Base-by-base conservation (phyloP, 805 yeast genomes). In the Kregervanrija delftensis region DNA sequence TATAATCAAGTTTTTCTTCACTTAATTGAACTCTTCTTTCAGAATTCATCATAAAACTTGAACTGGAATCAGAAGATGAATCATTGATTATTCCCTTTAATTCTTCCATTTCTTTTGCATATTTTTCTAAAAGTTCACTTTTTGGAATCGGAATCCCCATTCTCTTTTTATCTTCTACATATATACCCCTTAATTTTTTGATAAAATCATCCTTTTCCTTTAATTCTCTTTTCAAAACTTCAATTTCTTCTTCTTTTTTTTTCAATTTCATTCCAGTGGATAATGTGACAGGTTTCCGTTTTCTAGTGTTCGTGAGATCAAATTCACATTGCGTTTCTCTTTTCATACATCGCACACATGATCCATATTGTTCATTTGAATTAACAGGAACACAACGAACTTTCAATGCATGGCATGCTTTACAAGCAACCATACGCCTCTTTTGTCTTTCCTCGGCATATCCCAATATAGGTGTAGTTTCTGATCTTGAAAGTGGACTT, bases 381-480 rank as follows among this genome's bases (percentile, higher is more conserved):
- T 81, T 81, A 1, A 82, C 69, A 0, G 96, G 93, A 8, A 83
- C 78, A 63, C 97, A 89, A 53, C 83, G 79, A 32, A 89, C 96
- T 58, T 89, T 89, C 41, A 87, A 71, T 0, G 85, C 61, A 55
- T 91, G 95, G 58, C 97, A 89, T n/a, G 77, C 68, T 50, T 74
- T 77, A 59, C 86, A 81, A 1, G 86, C 86, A 11, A 76, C 79
- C 0, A 81, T 63, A 40, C 80, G 54, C 44, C 79, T 57, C 39
- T 56, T 56, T 17, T 40, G 22, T 11, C 41, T 49, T 30, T 17
- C 40, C 15, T 33, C 33, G 5, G 28, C 4, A 22, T 4, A 22
- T 22, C 28, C 28, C 28, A 22, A 22, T 22, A 22, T 6, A 6
- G 28, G 8, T 22, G 28, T 22, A 22, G 28, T 22, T 22, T 22